A percentile compares a stretch with the other conserved stretches of the same genome.
Evolutionary conservation across 345 rosid species (phyloP).

Genomic region (Moricandia moricandioides): DNA sequence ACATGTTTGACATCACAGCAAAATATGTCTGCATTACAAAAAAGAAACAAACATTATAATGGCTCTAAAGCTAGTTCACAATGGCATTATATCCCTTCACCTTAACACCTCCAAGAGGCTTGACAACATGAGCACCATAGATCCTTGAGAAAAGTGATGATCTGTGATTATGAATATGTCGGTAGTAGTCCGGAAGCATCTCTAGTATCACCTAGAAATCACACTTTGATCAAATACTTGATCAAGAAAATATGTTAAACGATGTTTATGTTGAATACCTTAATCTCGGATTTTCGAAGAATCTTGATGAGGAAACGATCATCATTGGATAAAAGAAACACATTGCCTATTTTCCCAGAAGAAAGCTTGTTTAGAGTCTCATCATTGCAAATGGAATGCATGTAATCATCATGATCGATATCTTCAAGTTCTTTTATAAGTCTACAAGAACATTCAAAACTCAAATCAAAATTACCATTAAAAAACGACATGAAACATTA

Average conservation of each 20-base stretch:
- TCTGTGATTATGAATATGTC: constrained; percentile 37
- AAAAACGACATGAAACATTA: background rate
- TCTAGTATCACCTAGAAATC: constrained; percentile 37
- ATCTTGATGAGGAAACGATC: constrained; percentile 43
- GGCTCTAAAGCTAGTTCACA: background rate
- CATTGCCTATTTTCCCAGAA: constrained; percentile 38
- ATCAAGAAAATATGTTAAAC: background rate
- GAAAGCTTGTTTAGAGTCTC: constrained; percentile 40
- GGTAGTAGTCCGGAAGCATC: constrained; percentile 45
- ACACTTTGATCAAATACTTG: background rate
- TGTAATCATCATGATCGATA: constrained; percentile 42
- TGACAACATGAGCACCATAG: constrained; percentile 49
- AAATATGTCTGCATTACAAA: constrained; percentile 49
- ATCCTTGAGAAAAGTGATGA: constrained; percentile 37
- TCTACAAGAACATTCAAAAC: constrained; percentile 27
- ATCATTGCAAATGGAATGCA: constrained; percentile 42
- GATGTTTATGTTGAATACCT: constrained; percentile 33
- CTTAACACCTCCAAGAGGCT: constrained; percentile 51
- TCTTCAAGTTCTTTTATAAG: constrained; percentile 41
- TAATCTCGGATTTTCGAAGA: constrained; percentile 48
- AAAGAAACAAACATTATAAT: background rate
- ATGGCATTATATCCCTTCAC: constrained; percentile 28
- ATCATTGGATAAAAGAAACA: constrained; percentile 40
- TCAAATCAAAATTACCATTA: background rate
- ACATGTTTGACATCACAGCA: constrained; percentile 43